Evolutionary conservation across 768 basidiomycete species (phyloP), one percentile per base, ranked within the genome.

Genomic region (Cystofilobasidium bisporidii): DNA sequence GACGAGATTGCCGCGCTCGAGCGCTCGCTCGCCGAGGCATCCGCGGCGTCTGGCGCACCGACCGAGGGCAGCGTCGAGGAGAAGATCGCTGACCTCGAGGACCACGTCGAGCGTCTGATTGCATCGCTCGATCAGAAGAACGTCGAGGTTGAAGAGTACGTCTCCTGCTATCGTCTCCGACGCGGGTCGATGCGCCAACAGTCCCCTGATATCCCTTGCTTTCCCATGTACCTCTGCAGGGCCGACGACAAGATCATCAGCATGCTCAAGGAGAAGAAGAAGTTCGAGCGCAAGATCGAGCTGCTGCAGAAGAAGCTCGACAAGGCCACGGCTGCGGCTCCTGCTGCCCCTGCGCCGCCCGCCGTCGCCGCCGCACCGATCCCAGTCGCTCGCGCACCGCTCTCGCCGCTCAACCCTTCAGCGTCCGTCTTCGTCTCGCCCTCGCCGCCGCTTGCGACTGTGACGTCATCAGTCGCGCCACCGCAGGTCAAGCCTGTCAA

Each of bases 221-320:
- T 32, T 32, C 30, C 22, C 22, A 28, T 10, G 32, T 30, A 41
- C 20, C 28, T 12, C 50, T n/a, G 15, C 55, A 64, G 64, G n/a
- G 40, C 65, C 33, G 65, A 66, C 65, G 65, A 66, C 59, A 66
- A 55, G 48, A 58, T 66, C 58, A 50, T 66, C 18, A 33, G 22
- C 30, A 18, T 40, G 15, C 47, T 53, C 36, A 66, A 66, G 47
- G 48, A 60, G 10, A 40, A 48, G 45, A 66, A 66, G 47, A 61
- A 59, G 65, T 17, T 53, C 48, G 30, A 66, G 45, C 33, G 41
- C 20, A 60, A 61, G 38, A 22, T 41, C 47, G 65, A 66, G 9
- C 22, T 48, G 22, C 58, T 66, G 32, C 43, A 53, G 47, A 65
- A 65, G 57, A 65, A 65, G 45, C 57, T 59, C 18, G 64, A 65